A percentile compares a stretch with the other conserved stretches of the same genome.
These are phyloP conservation scores for Pythium volutum DNA, from an alignment of 352 stramenopile species.

Conservation along the genomic window DNA sequence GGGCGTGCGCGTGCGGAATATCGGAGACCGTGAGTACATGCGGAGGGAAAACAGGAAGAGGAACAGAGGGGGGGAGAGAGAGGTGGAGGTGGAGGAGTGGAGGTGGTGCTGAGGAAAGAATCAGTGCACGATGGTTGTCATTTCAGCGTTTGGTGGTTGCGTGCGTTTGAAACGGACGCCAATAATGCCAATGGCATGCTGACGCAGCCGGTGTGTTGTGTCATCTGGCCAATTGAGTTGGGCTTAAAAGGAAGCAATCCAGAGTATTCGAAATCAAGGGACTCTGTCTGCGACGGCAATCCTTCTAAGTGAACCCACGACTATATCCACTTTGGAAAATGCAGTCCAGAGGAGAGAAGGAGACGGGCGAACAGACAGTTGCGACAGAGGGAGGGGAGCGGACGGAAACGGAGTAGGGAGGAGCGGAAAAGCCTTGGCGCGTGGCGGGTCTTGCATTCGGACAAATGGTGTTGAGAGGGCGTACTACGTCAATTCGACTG, in stretches of 20 bases:
- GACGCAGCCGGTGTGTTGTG: no score
- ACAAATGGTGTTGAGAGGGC: no score
- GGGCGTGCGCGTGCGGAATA: not conserved
- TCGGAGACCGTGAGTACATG: not conserved
- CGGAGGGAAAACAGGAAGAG: not conserved
- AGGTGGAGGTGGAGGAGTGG: not conserved
- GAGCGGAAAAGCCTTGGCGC: no score
- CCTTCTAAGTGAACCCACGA: no score
- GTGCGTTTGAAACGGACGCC: not conserved
- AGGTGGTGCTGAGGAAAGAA: not conserved
- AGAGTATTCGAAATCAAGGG: no score
- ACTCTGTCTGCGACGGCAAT: no score
- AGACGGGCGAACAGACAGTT: not conserved
- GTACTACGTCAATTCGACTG: conserved; percentile 22
- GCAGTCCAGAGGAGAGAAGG: not conserved
- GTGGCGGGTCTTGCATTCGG: no score
- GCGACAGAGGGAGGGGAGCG: not conserved
- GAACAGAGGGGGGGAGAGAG: not conserved
- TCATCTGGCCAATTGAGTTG: no score
- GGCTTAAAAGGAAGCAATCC: no score
- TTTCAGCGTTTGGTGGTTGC: not conserved
- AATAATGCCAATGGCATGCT: no score
- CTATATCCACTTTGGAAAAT: no score
- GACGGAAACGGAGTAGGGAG: no score
- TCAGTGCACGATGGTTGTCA: not conserved